A percentile compares a stretch with the other conserved stretches of the same genome.
Evolutionary conservation across 495 filamentous ascomycete genomes (phyloP).

Genomic region (Emericellopsis terricola): DNA sequence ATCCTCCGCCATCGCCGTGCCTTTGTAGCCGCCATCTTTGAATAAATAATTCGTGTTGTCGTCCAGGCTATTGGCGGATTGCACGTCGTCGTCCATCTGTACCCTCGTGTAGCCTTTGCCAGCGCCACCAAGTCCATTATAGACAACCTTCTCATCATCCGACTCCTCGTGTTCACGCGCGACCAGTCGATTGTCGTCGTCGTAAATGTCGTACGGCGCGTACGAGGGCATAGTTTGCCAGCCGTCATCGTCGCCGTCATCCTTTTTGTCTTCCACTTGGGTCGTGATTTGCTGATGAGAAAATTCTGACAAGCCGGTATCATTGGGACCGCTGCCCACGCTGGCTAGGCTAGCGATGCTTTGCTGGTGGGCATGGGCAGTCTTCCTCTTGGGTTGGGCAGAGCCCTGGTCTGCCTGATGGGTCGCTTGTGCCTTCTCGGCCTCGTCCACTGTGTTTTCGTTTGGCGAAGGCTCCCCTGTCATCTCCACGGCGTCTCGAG

Average conservation of each 20-base stretch:
- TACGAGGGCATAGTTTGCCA: slow-evolving; percentile 94
- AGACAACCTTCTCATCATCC: slow-evolving; percentile 53
- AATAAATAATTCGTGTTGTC: slow-evolving; percentile 96
- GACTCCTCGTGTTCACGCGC: slow-evolving; percentile 58
- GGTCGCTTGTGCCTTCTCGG: slow-evolving; percentile 2
- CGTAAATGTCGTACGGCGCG: slow-evolving; percentile 83
- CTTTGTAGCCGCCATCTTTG: slow-evolving; percentile 38
- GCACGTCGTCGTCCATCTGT: slow-evolving; percentile 80
- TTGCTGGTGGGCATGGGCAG: slow-evolving; percentile 6
- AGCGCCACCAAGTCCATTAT: slow-evolving; percentile 63
- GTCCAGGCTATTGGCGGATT: slow-evolving; percentile 89
- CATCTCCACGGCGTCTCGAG: too few species aligned
- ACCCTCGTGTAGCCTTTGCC: slow-evolving; percentile 91
- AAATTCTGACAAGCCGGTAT: slow-evolving; percentile 52
- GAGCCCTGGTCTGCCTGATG: slow-evolving; percentile 5
- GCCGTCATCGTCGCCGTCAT: slow-evolving; percentile 35
- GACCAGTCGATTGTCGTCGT: slow-evolving; percentile 77
- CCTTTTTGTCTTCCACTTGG: slow-evolving; percentile 17
- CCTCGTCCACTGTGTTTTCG: slow-evolving; percentile 4
- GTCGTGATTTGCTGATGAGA: slow-evolving; percentile 72
- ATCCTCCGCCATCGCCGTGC: slow-evolving; percentile 37
- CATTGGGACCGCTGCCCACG: slow-evolving; percentile 3
- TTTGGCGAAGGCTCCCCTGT: neutral
- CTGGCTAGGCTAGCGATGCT: neutral
- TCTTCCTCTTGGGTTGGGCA: slow-evolving; percentile 8